Percentiles rank a stretch among this genome's conserved stretches.
Conservation (phyloP, 805 yeast species). For the Teunomyces gatunensis region DNA sequence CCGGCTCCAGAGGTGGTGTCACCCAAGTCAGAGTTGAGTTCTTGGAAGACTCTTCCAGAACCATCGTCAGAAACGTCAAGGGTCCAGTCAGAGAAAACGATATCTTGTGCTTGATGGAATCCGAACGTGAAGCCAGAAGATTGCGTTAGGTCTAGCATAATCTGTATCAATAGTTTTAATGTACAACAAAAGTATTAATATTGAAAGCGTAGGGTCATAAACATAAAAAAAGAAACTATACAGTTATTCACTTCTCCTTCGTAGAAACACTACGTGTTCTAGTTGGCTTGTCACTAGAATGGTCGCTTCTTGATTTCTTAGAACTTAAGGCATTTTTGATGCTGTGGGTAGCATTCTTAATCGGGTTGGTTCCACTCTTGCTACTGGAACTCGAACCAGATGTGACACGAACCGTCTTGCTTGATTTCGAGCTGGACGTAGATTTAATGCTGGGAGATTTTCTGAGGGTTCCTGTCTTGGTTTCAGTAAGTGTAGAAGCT, state of each 20-base stretch:
- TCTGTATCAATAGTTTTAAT: conserved; percentile 3
- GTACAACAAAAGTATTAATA: not conserved
- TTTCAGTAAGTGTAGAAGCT: not conserved
- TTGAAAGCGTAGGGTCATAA: not conserved
- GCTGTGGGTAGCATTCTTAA: not conserved
- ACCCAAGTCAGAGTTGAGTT: conserved; percentile 98
- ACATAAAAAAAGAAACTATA: not conserved
- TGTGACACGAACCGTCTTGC: not conserved
- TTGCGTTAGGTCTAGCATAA: conserved; percentile 55
- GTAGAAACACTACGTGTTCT: not conserved
- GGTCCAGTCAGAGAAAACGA: conserved; percentile 98
- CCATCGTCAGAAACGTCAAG: conserved; percentile 95
- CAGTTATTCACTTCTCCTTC: not conserved
- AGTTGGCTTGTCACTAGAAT: not conserved
- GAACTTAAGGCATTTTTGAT: not conserved
- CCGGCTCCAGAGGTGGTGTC: conserved; percentile 99
- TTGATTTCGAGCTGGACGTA: not conserved
- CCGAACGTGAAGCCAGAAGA: conserved; percentile 99
- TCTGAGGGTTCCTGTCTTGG: not conserved
- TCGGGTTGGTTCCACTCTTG: not conserved
- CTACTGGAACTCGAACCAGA: not conserved
- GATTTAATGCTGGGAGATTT: not conserved
- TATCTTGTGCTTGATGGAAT: conserved; percentile 98
- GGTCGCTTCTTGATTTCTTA: not conserved
- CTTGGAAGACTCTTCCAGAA: conserved; percentile 92